These are phyloP conservation scores for Fusarium brevicatenulatum DNA, from an alignment of 2,329 filamentous ascomycete species.

Conservation along the genomic window DNA sequence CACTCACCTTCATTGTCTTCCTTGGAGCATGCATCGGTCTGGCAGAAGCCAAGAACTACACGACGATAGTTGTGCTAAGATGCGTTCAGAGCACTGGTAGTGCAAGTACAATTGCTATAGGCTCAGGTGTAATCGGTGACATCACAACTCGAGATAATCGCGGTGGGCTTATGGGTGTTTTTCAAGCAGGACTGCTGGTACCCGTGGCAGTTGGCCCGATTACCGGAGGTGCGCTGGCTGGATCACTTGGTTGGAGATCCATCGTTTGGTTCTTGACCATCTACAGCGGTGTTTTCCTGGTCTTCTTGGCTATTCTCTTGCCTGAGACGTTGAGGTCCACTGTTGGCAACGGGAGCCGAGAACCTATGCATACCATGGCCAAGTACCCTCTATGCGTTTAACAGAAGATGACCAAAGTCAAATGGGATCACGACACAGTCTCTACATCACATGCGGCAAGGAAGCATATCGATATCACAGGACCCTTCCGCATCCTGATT, in stretches of 20 bases:
- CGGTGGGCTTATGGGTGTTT: slow-evolving; percentile 46
- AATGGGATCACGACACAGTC: slow-evolving; percentile 1
- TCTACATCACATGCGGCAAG: fast-evolving
- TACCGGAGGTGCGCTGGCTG: slow-evolving; percentile 54
- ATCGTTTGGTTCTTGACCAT: slow-evolving; percentile 39
- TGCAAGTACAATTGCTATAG: slow-evolving; percentile 50
- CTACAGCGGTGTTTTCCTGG: slow-evolving; percentile 16
- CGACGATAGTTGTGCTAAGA: slow-evolving; percentile 56
- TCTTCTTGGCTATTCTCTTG: neutral
- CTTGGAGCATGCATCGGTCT: slow-evolving; percentile 62
- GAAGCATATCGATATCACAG: slow-evolving; percentile 56
- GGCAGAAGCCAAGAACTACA: slow-evolving; percentile 55
- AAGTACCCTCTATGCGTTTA: slow-evolving; percentile 49
- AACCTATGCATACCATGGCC: slow-evolving; percentile 43
- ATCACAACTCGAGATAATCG: slow-evolving; percentile 44
- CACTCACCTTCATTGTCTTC: slow-evolving; percentile 59
- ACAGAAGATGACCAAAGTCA: slow-evolving; percentile 44
- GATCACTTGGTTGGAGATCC: slow-evolving; percentile 32
- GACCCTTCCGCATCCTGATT: slow-evolving; percentile 58
- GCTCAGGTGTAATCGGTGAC: slow-evolving; percentile 49
- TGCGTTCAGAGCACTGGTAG: slow-evolving; percentile 60
- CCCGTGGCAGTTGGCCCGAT: slow-evolving; percentile 57
- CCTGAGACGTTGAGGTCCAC: slow-evolving; percentile 29
- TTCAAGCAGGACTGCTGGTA: slow-evolving; percentile 45
- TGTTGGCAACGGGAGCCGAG: slow-evolving; percentile 53